Evolutionary conservation across 2,329 filamentous ascomycete genomes (phyloP), one percentile per base, ranked within the genome.

Genomic region (Moelleriella libera): DNA sequence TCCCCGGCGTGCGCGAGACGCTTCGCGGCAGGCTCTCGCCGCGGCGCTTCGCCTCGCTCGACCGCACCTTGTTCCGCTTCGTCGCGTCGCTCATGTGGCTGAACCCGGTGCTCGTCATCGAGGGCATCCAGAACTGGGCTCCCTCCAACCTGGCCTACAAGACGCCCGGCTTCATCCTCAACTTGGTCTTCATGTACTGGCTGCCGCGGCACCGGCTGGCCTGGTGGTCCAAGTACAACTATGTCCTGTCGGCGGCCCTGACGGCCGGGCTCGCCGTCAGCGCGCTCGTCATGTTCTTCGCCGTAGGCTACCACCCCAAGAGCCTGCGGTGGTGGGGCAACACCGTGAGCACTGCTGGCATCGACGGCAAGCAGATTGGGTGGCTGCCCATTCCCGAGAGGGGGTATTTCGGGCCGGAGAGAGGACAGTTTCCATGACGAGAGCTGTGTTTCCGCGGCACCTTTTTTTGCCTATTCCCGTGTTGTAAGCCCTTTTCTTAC

Each of bases 151-250:
- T 69, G 53, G 60, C 63, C 10, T 69, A 68, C 59, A 67, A 66
- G 54, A 69, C 66, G 14, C 64, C 64, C 0, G 66, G 66, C 29
- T 60, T 70, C 49, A 62, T 67, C 12, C 51, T 70, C 37, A 60
- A 59, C 1, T 66, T 60, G 46, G 52, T 69, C 47, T 69, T 69
- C 59, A 68, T 69, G 52, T 52, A 52, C 47, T 53, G 52, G 52
- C 44, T 68, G 66, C 63, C 63, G 1, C 55, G 63, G 11, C 60
- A 63, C 47, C 56, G 59, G 10, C 52, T 66, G 44, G 66, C 66
- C 1, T 70, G 66, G 65, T 70, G 66, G 66, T 60, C 66, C 43
- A 66, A 70, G 60, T 72, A 71, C 57, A 70, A 70, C 55, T 71
- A 69, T 52, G 62, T 68, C 3, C 55, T 71, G 3, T 68, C 65